A percentile compares a stretch with the other conserved stretches of the same genome.
These are phyloP conservation scores for Parascedosporium putredinis DNA, from an alignment of 2,329 filamentous ascomycete species.

Conservation along the genomic window DNA sequence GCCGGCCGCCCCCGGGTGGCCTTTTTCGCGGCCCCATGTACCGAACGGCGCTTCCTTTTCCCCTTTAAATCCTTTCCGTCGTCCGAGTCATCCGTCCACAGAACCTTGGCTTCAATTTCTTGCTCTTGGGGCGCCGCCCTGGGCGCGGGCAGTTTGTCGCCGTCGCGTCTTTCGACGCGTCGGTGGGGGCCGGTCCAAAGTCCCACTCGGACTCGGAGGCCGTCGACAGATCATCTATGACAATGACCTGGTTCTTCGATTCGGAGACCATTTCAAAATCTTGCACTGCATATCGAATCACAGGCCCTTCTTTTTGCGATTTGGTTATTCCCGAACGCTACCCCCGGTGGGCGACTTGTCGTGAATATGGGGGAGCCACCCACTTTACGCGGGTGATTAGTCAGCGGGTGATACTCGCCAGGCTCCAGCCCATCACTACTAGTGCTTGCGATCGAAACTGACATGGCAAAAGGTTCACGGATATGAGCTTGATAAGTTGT, in stretches of 20 bases:
- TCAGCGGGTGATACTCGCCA: background rate
- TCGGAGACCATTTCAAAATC: background rate
- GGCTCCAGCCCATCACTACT: no score
- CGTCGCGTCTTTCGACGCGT: background rate
- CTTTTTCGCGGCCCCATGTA: background rate
- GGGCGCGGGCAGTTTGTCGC: background rate
- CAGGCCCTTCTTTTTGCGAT: no score
- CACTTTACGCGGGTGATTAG: background rate
- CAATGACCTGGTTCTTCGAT: constrained; percentile 2
- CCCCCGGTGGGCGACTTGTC: no score
- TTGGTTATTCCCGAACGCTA: no score
- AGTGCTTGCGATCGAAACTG: no score
- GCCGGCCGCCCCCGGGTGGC: constrained; percentile 5
- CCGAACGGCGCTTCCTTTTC: constrained; percentile 26
- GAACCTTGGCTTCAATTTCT: constrained; percentile 29
- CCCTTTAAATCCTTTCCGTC: constrained; percentile 39
- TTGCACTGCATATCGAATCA: background rate
- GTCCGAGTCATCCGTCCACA: constrained; percentile 51
- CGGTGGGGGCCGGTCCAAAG: background rate
- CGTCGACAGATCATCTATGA: constrained; percentile 4
- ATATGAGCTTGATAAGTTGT: no score
- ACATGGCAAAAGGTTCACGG: no score
- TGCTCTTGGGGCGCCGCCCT: background rate
- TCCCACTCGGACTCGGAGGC: constrained; percentile 1
- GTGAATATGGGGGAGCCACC: no score